phyloP scores from a whole-genome alignment of 177 flowering plant genomes.

The Tripterygium wilfordii region DNA sequence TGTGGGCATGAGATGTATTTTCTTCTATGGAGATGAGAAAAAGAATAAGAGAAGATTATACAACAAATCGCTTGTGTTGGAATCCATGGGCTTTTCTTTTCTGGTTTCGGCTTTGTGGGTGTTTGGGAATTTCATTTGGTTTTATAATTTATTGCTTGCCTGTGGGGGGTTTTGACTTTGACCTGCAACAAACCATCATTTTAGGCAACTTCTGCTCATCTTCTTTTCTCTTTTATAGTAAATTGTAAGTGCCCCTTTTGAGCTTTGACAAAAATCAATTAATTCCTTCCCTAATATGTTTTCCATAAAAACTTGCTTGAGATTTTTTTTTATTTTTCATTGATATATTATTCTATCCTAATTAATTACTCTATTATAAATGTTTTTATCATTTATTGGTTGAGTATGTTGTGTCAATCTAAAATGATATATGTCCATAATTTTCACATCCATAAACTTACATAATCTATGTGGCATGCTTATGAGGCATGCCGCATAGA shows the following conservation, averaged over 20 bases:
- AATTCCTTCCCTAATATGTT: too few species aligned
- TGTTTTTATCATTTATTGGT: too few species aligned
- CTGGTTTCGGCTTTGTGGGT: background rate
- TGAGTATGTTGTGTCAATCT: too few species aligned
- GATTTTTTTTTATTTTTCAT: too few species aligned
- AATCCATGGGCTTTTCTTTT: slow-evolving; percentile 1
- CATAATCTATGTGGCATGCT: too few species aligned
- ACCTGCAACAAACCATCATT: slow-evolving; percentile 47
- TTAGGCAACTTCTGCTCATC: slow-evolving; percentile 55
- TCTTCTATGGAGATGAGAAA: background rate
- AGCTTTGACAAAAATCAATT: too few species aligned
- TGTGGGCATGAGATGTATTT: background rate
- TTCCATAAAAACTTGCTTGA: too few species aligned
- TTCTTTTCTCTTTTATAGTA: slow-evolving; percentile 4
- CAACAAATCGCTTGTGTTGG: slow-evolving; percentile 8
- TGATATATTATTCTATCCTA: too few species aligned
- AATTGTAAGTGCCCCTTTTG: background rate
- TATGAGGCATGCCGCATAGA: too few species aligned
- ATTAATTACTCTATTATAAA: too few species aligned
- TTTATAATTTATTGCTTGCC: slow-evolving; percentile 17
- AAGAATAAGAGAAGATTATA: background rate
- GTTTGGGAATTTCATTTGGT: slow-evolving; percentile 5
- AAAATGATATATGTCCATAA: too few species aligned
- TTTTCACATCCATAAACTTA: too few species aligned
- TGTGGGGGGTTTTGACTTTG: slow-evolving; percentile 47